These are phyloP conservation scores for Aspergillus ochraceoroseus DNA, from an alignment of 2,329 filamentous ascomycete genomes.

Conservation along the genomic window DNA sequence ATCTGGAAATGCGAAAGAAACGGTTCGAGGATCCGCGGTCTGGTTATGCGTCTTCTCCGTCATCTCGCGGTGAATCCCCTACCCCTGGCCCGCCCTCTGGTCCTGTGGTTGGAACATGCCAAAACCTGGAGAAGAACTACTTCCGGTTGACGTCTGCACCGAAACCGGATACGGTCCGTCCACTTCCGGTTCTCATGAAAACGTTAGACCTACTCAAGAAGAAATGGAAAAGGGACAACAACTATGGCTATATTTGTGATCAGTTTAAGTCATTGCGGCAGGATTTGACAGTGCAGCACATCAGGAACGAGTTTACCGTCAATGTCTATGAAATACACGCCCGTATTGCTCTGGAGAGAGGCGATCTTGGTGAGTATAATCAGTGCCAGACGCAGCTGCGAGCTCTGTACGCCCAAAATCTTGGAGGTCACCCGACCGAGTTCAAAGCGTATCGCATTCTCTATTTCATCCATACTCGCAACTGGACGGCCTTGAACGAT, in stretches of 20 bases:
- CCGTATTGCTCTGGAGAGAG: conserved; percentile 94
- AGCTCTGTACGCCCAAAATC: conserved; percentile 77
- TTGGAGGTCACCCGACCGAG: conserved; percentile 86
- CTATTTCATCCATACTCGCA: conserved; percentile 98
- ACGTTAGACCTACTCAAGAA: conserved; percentile 84
- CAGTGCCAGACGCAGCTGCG: conserved; percentile 98
- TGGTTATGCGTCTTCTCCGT: conserved; percentile 39
- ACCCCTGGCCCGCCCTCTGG: conserved; percentile 46
- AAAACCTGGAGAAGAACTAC: conserved; percentile 85
- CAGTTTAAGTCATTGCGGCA: conserved; percentile 98
- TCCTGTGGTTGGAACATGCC: conserved; percentile 80
- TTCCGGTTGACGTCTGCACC: conserved; percentile 88
- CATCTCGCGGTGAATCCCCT: conserved; percentile 47
- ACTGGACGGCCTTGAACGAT: conserved; percentile 96
- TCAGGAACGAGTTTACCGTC: conserved; percentile 95
- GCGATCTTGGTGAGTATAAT: conserved; percentile 99
- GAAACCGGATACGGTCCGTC: conserved; percentile 81
- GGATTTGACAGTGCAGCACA: conserved; percentile 94
- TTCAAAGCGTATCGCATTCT: conserved; percentile 99
- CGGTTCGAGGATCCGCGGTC: conserved; percentile 64
- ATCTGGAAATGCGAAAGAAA: conserved; percentile 80
- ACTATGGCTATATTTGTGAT: conserved; percentile 97
- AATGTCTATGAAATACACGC: conserved; percentile 96
- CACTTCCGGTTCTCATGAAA: conserved; percentile 71
- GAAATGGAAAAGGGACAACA: conserved; percentile 90